Base-by-base conservation (phyloP, 257 asterid species). In the Ophiorrhiza pumila region DNA sequence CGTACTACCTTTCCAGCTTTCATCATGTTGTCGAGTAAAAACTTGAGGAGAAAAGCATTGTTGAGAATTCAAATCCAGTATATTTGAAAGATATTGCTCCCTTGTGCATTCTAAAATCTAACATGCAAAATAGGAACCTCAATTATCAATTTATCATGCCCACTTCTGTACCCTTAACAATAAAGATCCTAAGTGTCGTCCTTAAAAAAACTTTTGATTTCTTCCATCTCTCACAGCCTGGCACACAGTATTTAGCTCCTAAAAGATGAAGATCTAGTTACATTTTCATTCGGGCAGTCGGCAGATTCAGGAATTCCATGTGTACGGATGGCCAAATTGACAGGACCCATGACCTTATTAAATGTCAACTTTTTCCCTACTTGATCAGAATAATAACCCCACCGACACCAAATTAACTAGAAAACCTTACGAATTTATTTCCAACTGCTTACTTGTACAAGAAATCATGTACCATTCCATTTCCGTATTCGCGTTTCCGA, bases 371-470 rank as follows among this genome's bases (percentile, higher is more conserved):
- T 73, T 73, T 58, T 31, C 72, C 59, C 41, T 65, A 52, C 55
- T 59, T 41, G 69, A 53, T 22, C 35, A 77, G 31, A 18, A 67
- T 23, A 43, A 5, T 74, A 59, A 69, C 64, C 77, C 81, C 68
- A 80, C 85, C 85, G 76, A 83, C 80, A 79, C 67, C 68, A 14
- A 77, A 50, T 63, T 71, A 71, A 77, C 78, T 68, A 78, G 25
- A 7, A 70, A 25, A 63, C 82, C 81, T 52, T 65, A 9, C 49
- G 80, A 84, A 84, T 85, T 85, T 79, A 81, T 73, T 84, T 76
- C 80, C 64, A 75, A 75, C 78, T 35, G 68, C 71, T 25, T 35
- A 60, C 41, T 31, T 43, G 65, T 74, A 12, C 77, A 71, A 41
- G 65, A 35, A 37, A 37, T 52, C 80, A 29, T 12, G 69, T 78